Percentiles rank a stretch among this genome's conserved stretches.
Evolutionary conservation across 129 eudicot genomes (phyloP).

Genomic region (Lonicera japonica): DNA sequence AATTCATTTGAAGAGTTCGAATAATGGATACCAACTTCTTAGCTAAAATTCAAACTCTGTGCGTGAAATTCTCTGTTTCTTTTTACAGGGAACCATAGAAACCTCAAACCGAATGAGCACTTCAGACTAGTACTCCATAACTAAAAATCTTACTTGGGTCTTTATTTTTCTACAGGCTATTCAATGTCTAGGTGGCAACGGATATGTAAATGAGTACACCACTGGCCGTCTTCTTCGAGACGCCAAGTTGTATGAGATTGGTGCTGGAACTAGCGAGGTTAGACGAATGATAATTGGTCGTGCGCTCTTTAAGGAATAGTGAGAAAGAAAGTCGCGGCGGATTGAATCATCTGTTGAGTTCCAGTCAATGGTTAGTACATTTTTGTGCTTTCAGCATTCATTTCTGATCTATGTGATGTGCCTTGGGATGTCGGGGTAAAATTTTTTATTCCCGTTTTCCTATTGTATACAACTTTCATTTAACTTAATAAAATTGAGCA

Average conservation of each 20-base stretch:
- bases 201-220: conserved; percentile 82
- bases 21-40: too few relatives aligned
- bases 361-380: background rate
- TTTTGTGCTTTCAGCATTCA: background rate
- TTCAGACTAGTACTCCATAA: too few relatives aligned
- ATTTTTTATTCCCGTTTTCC: background rate
- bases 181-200: conserved; percentile 94
- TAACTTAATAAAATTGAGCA: too few relatives aligned
- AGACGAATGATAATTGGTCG: conserved; percentile 81
- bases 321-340: conserved; percentile 11
- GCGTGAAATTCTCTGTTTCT: too few relatives aligned
- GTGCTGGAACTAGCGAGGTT: conserved; percentile 92
- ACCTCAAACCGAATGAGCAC: too few relatives aligned
- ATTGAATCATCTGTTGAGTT: background rate
- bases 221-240: conserved; percentile 90
- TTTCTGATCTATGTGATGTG: background rate
- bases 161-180: conserved; percentile 57
- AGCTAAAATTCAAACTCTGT: too few relatives aligned
- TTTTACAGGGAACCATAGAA: too few relatives aligned
- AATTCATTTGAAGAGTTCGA: too few relatives aligned
- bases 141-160: too few relatives aligned
- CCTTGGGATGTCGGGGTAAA: background rate
- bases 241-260: conserved; percentile 89
- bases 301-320: conserved; percentile 62
- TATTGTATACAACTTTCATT: too few relatives aligned